These are phyloP conservation scores for Schwanniomyces occidentalis DNA, from an alignment of 805 yeast species.

Conservation along the genomic window DNA sequence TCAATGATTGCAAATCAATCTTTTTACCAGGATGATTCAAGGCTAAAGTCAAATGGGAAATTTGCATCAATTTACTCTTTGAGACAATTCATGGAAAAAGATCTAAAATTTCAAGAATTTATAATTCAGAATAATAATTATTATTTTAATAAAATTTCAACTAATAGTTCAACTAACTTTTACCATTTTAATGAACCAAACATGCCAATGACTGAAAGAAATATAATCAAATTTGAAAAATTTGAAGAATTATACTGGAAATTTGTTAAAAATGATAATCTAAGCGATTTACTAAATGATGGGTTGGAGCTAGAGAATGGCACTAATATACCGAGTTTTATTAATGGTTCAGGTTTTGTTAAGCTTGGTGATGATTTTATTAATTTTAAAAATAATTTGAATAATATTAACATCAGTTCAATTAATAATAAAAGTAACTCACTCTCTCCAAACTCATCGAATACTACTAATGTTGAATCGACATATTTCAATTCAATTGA, in stretches of 20 bases:
- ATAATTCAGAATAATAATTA: conserved; percentile 17
- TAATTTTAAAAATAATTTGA: conserved; percentile 23
- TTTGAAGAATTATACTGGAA: conserved; percentile 48
- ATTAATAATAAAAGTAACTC: conserved; percentile 6
- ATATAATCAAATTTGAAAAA: conserved; percentile 13
- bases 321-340: conserved; percentile 23
- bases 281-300: conserved; percentile 19
- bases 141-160: conserved; percentile 10
- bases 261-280: conserved; percentile 23
- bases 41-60: conserved; percentile 22
- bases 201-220: conserved; percentile 12
- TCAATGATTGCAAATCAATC: conserved; percentile 11
- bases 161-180: conserved; percentile 3
- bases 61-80: conserved; percentile 54
- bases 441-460: conserved; percentile 1
- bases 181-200: conserved; percentile 7
- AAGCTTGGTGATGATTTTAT: conserved; percentile 28
- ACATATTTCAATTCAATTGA: conserved; percentile 19
- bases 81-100: conserved; percentile 59
- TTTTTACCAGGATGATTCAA: conserved; percentile 17
- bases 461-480: conserved; percentile 8
- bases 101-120: conserved; percentile 42
- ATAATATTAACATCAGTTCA: conserved; percentile 18
- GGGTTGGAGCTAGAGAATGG: conserved; percentile 32
- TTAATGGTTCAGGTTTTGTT: conserved; percentile 39